Percentiles rank a stretch among this genome's conserved stretches.
These are phyloP conservation scores for Phytopythium delawarense DNA, from an alignment of 352 stramenopile genomes.

Conservation along the genomic window DNA sequence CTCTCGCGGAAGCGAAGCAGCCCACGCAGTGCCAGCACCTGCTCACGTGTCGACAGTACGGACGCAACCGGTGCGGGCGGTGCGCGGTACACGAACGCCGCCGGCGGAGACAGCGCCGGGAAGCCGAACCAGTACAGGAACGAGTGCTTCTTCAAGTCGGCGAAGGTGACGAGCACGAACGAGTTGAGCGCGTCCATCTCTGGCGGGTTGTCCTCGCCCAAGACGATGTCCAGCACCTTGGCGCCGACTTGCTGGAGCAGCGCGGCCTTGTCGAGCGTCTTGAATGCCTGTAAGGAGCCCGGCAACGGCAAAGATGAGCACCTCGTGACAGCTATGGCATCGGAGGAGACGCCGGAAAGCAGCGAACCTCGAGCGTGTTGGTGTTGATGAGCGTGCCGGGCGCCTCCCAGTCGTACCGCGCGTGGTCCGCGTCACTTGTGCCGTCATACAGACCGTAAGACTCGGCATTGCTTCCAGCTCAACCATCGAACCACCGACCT, in stretches of 20 bases:
- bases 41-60: constrained; percentile 33
- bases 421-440: constrained; percentile 35
- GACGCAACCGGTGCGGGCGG: constrained; percentile 22
- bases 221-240: constrained; percentile 33
- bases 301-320: background rate
- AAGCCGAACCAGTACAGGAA: constrained; percentile 95
- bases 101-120: constrained; percentile 57
- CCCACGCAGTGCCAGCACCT: constrained; percentile 29
- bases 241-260: constrained; percentile 47
- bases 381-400: constrained; percentile 73
- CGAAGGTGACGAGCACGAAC: constrained; percentile 90
- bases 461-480: background rate
- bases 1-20: constrained; percentile 40
- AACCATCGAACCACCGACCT: constrained; percentile 1
- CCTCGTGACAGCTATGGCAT: background rate
- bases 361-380: constrained; percentile 81
- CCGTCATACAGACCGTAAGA: background rate
- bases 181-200: constrained; percentile 60
- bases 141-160: constrained; percentile 91
- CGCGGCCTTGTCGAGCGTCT: constrained; percentile 74
- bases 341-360: background rate
- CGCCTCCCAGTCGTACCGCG: constrained; percentile 74
- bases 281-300: constrained; percentile 56
- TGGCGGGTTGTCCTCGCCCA: background rate
- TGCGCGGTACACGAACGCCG: constrained; percentile 28